Evolutionary conservation across 352 stramenopile genomes (phyloP), one percentile per base, ranked within the genome.

Genomic region (Globisporangium abappressorium): DNA sequence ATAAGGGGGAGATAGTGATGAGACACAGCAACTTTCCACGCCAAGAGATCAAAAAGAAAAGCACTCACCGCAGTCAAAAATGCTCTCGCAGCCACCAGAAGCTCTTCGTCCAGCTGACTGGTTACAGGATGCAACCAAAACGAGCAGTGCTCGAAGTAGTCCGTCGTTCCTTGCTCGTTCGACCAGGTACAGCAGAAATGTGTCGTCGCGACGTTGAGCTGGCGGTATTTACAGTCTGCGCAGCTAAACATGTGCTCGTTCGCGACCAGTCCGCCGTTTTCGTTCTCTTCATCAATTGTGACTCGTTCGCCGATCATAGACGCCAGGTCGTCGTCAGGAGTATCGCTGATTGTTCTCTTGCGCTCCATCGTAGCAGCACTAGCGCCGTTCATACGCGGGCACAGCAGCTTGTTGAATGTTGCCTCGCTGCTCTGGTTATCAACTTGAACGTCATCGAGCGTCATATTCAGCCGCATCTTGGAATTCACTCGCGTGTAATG

Each of bases 161-260:
- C 89, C 2, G 89, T 96, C 46, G 78, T 92, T 24, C 87, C 89
- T 67, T 96, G 89, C 65, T 96, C 89, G 62, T 94, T 95, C 43
- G 87, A 95, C 89, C 89, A 96, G 20, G 84, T 91, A 64, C 89
- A 96, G 63, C 89, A 96, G 57, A 96, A 96, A 46, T 96, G 89
- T 74, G 94, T 91, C 5, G 84, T 77, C 24, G 87, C 85, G 24
- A 95, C 79, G 65, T 89, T 93, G 14, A 79, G 71, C 68, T 94
- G 85, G 0, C 82, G 84, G 60, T 92, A 93, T 65, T 86, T 88
- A 71, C 89, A 96, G 65, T 96, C 89, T 8, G 81, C 85, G 66
- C 89, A 96, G 64, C 78, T 87, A 55, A 96, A 96, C 30, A 91
- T 78, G 61, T 86, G 89, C 51, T 86, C 71, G 55, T 87, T 90